Evolutionary conservation across 768 basidiomycete species (phyloP), one percentile per base, ranked within the genome.

Genomic region (Trametes elegans): DNA sequence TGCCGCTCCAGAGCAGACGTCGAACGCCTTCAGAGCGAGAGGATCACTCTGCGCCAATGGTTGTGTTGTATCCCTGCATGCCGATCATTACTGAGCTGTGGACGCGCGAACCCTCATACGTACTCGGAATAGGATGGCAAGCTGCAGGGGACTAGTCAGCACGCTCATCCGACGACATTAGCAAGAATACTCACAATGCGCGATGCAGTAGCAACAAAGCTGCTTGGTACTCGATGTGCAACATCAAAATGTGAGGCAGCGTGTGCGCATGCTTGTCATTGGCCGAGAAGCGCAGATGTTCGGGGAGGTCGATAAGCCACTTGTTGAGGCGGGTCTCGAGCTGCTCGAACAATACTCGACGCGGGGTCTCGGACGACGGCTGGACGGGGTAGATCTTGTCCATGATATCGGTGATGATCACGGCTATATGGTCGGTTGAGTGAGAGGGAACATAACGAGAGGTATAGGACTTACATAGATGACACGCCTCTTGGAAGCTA

Each of bases 151-250:
- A n/a, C n/a, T n/a, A n/a, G n/a, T n/a, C n/a, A n/a, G n/a, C 58
- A 40, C 13, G 58, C 29, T 64, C 19, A 65, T 47, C 13, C 55
- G 53, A 3, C 49, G 23, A 3, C 49, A 31, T 29, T 14, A 13
- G 26, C 44, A 38, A 16, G 14, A 31, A 19, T 23, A 78, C 89
- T 77, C 68, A 90, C 89, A 90, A 92, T 14, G 87, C 88, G 47
- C 90, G 79, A 68, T 91, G 80, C 34, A 91, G 74, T 32, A 92
- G 72, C 11, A 92, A 73, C 5, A 91, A 84, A 16, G 87, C 77
- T 7, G 81, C 82, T 82, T 87, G 88, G 66, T 92, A 91, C 58
- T 87, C 77, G 52, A 88, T 76, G 61, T 92, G 87, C 36, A 91
- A 71, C 41, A 82, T 77, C 27, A 90, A 67, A 23, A 90, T 76